These are phyloP conservation scores for Pythium periplocum DNA, from an alignment of 352 stramenopile genomes.

Conservation along the genomic window DNA sequence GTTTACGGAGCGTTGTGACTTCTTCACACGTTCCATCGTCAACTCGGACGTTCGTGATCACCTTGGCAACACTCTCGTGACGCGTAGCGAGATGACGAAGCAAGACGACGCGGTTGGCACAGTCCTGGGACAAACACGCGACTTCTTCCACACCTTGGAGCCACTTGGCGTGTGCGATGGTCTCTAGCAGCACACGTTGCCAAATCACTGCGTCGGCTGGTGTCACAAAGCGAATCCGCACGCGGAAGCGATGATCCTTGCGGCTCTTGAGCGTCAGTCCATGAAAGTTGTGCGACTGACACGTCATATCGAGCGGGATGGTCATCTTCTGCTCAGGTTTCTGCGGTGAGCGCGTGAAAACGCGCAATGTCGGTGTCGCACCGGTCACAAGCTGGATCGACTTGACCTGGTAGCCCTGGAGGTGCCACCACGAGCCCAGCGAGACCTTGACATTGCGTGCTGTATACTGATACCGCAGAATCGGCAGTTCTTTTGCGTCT, in stretches of 20 bases:
- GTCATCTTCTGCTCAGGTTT: conserved; percentile 6
- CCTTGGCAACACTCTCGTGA: conserved; percentile 43
- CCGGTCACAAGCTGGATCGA: conserved; percentile 34
- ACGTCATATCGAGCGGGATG: conserved; percentile 26
- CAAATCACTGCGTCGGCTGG: conserved; percentile 48
- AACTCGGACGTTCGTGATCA: conserved; percentile 16
- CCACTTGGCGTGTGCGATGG: conserved; percentile 36
- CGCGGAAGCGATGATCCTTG: conserved; percentile 13
- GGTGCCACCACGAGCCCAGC: conserved; percentile 36
- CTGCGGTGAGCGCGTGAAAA: conserved; percentile 12
- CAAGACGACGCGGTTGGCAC: conserved; percentile 14
- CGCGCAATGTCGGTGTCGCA: conserved; percentile 17
- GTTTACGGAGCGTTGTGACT: conserved; percentile 33
- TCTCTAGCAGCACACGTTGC: conserved; percentile 29
- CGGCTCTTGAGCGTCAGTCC: conserved; percentile 35
- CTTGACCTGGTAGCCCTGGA: conserved; percentile 41
- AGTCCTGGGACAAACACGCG: conserved; percentile 12
- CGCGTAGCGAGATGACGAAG: conserved; percentile 8
- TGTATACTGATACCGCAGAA: conserved; percentile 45
- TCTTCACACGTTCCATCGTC: conserved; percentile 25
- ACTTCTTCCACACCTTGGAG: conserved; percentile 21
- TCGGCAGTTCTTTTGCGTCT: conserved; percentile 23
- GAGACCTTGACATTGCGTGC: conserved; percentile 38
- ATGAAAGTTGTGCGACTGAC: conserved; percentile 14
- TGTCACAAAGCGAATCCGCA: conserved; percentile 46